Evolutionary conservation across 192 early-diverging fungal genomes (phyloP).

Genomic region (Funneliformis geosporum): DNA sequence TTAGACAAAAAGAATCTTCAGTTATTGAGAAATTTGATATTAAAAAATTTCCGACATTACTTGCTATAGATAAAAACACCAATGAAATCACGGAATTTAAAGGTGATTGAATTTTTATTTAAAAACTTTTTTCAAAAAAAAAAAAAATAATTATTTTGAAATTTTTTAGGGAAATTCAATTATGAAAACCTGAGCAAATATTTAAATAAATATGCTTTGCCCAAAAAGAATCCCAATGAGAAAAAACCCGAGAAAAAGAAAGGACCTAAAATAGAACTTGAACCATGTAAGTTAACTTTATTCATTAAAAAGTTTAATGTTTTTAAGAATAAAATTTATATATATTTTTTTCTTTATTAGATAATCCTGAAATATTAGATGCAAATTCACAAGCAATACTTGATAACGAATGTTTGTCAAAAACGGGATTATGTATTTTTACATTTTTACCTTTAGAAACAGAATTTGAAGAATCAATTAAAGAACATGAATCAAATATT

Average conservation of each 20-base stretch:
- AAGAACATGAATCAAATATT: constrained; percentile 46
- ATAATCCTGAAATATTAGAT: constrained; percentile 41
- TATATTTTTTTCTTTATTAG: constrained; percentile 2
- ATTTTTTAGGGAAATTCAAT: constrained; percentile 70
- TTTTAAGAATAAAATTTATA: background rate
- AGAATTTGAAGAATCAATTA: constrained; percentile 43
- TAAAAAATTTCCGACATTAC: constrained; percentile 63
- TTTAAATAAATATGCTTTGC: constrained; percentile 60
- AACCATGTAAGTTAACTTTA: constrained; percentile 12
- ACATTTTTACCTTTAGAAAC: constrained; percentile 44
- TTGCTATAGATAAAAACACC: constrained; percentile 60
- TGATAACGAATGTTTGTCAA: constrained; percentile 42
- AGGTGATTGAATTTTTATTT: constrained; percentile 65
- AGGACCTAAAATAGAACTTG: constrained; percentile 22
- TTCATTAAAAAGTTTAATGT: constrained; percentile 10
- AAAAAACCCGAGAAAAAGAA: constrained; percentile 31
- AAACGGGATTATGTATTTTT: constrained; percentile 47
- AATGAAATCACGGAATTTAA: constrained; percentile 52
- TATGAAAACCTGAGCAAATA: constrained; percentile 62
- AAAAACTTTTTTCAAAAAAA: background rate
- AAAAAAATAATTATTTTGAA: background rate
- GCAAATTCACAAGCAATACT: constrained; percentile 42
- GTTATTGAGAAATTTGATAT: constrained; percentile 61
- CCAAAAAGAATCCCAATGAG: constrained; percentile 31
- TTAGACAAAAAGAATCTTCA: constrained; percentile 53